phyloP scores from a whole-genome alignment of 768 basidiomycete genomes.

The Coprinopsis cinerea region DNA sequence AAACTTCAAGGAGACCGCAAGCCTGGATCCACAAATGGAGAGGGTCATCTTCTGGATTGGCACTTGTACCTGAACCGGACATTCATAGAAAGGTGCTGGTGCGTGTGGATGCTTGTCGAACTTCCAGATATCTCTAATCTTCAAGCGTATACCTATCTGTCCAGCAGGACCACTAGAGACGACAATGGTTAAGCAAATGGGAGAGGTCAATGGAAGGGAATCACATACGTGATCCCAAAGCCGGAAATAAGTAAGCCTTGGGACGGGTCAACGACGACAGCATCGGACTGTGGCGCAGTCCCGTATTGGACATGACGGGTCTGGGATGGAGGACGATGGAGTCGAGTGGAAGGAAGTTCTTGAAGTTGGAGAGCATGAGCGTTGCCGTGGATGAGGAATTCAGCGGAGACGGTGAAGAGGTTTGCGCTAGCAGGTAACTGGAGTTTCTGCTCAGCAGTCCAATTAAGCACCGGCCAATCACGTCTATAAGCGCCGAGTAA shows the following conservation, averaged over 20 bases:
- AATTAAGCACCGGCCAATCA: conserved; percentile 43
- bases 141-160: conserved; percentile 38
- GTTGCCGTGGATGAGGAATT: conserved; percentile 41
- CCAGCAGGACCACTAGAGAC: conserved; percentile 32
- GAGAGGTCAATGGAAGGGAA: not conserved
- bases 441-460: conserved; percentile 43
- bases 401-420: conserved; percentile 36
- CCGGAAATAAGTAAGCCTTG: conserved; percentile 41
- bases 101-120: conserved; percentile 50
- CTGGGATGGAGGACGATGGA: conserved; percentile 34
- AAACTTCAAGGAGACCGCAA: conserved; percentile 38
- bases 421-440: conserved; percentile 30
- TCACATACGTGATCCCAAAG: conserved; percentile 33
- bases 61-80: conserved; percentile 28
- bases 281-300: conserved; percentile 35
- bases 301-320: conserved; percentile 42
- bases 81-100: conserved; percentile 33
- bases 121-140: conserved; percentile 50
- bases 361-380: conserved; percentile 38
- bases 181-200: conserved; percentile 5
- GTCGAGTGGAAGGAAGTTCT: conserved; percentile 46
- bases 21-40: conserved; percentile 36
- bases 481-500: conserved; percentile 39
- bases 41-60: conserved; percentile 31
- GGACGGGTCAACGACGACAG: conserved; percentile 38